These are phyloP conservation scores for Neofusicoccum sp. DNA, from an alignment of 2,329 filamentous ascomycete species.

Conservation along the genomic window DNA sequence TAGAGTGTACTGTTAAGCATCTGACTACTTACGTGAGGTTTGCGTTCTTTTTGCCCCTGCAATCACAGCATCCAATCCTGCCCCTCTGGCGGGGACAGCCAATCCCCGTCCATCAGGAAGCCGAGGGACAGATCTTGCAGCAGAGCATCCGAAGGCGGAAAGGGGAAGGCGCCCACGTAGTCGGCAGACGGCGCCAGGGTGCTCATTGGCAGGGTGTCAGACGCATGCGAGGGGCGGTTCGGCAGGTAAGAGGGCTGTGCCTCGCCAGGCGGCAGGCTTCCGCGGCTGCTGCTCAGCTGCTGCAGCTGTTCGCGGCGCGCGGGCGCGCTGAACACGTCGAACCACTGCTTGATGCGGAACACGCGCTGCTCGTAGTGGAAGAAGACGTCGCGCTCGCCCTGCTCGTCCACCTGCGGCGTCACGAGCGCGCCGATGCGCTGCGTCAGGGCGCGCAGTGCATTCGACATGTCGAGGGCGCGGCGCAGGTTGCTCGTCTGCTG, in stretches of 20 bases:
- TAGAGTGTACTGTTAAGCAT: no score
- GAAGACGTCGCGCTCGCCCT: slow-evolving; percentile 30
- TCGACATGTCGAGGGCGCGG: slow-evolving; percentile 29
- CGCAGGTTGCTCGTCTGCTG: slow-evolving; percentile 28
- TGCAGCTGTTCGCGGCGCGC: neutral
- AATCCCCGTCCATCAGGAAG: neutral
- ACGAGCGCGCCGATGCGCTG: slow-evolving; percentile 30
- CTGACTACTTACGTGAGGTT: no score
- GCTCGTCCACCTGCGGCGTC: slow-evolving; percentile 25
- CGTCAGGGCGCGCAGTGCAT: slow-evolving; percentile 28
- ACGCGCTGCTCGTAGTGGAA: slow-evolving; percentile 28
- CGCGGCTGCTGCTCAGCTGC: neutral
- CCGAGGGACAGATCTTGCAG: neutral
- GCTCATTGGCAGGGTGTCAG: no score
- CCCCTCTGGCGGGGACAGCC: no score
- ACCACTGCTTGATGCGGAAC: slow-evolving; percentile 31
- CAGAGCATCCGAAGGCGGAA: neutral
- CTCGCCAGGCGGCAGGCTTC: no score
- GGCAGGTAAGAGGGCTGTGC: no score
- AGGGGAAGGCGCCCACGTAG: neutral
- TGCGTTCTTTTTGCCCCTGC: no score
- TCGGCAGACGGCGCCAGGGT: no score
- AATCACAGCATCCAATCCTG: no score
- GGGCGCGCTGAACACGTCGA: slow-evolving; percentile 26
- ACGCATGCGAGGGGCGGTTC: no score